Percentiles rank a stretch among this genome's conserved stretches.
Evolutionary conservation across 768 basidiomycete genomes (phyloP).

Genomic region (Zangia roseola): DNA sequence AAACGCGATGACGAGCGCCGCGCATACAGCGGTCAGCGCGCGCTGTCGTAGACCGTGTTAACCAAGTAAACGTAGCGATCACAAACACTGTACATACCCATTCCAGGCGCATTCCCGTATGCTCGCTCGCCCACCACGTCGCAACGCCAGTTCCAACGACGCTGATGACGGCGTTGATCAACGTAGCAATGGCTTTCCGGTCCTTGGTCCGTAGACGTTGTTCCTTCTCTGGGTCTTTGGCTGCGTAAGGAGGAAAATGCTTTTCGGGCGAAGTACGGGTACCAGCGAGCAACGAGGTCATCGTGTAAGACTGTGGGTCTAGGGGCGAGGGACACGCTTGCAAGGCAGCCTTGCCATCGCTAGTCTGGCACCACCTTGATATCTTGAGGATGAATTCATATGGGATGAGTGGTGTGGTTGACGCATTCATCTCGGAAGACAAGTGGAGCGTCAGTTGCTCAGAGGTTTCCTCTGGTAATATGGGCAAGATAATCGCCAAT

Average conservation of each 20-base stretch:
- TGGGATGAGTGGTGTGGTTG: conserved; percentile 47
- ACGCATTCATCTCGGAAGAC: conserved; percentile 8
- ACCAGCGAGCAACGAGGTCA: conserved; percentile 77
- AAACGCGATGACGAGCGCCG: conserved; percentile 63
- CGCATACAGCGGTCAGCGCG: conserved; percentile 59
- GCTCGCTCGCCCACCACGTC: conserved; percentile 70
- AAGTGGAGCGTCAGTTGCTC: conserved; percentile 42
- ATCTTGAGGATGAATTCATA: conserved; percentile 57
- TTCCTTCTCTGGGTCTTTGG: conserved; percentile 46
- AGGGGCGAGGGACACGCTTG: conserved; percentile 44
- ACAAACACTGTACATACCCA: conserved; percentile 53
- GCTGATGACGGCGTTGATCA: conserved; percentile 73
- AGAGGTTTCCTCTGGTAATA: conserved; percentile 47
- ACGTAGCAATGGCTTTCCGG: conserved; percentile 61
- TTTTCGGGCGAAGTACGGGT: conserved; percentile 76
- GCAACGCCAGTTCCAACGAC: conserved; percentile 64
- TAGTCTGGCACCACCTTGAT: conserved; percentile 68
- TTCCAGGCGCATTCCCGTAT: conserved; percentile 65
- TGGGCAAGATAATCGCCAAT: conserved; percentile 43
- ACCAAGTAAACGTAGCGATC: background rate
- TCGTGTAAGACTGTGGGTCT: conserved; percentile 55
- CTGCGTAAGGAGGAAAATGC: conserved; percentile 54
- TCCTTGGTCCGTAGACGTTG: conserved; percentile 50
- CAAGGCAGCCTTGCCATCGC: conserved; percentile 40
- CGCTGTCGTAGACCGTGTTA: conserved; percentile 37